These are phyloP conservation scores for Fraxinus xanthoxyloides DNA, from an alignment of 305 asterid genomes.

Conservation along the genomic window DNA sequence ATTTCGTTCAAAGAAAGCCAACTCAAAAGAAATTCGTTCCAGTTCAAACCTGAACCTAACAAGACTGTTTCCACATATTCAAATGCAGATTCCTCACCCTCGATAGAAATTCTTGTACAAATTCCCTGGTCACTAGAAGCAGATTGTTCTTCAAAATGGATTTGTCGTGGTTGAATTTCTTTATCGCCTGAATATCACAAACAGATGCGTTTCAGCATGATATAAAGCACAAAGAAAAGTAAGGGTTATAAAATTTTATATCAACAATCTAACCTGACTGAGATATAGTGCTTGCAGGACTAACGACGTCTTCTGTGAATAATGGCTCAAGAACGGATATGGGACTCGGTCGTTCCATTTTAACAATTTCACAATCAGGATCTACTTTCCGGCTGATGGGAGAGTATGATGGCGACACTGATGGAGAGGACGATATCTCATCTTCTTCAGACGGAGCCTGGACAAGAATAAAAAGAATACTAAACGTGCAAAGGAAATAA, in stretches of 20 bases:
- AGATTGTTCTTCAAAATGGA: slow-evolving; percentile 66
- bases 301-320: slow-evolving; percentile 68
- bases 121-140: slow-evolving; percentile 41
- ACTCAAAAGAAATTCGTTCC: slow-evolving; percentile 79
- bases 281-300: slow-evolving; percentile 65
- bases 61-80: slow-evolving; percentile 96
- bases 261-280: slow-evolving; percentile 54
- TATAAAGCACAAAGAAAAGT: slow-evolving; percentile 14
- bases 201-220: slow-evolving; percentile 23
- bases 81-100: slow-evolving; percentile 88
- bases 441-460: slow-evolving; percentile 50
- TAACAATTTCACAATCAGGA: slow-evolving; percentile 38
- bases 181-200: slow-evolving; percentile 46
- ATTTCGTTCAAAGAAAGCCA: slow-evolving; percentile 71
- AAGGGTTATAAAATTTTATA: not conserved
- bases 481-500: slow-evolving; percentile 10
- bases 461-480: slow-evolving; percentile 19
- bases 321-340: slow-evolving; percentile 84
- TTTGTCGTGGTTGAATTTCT: slow-evolving; percentile 67
- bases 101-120: slow-evolving; percentile 49
- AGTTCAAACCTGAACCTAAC: slow-evolving; percentile 85
- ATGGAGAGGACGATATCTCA: slow-evolving; percentile 37
- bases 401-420: slow-evolving; percentile 39
- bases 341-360: slow-evolving; percentile 81
- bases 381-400: slow-evolving; percentile 39